phyloP scores from a whole-genome alignment of 768 basidiomycete species.

The Terana coerulea region DNA sequence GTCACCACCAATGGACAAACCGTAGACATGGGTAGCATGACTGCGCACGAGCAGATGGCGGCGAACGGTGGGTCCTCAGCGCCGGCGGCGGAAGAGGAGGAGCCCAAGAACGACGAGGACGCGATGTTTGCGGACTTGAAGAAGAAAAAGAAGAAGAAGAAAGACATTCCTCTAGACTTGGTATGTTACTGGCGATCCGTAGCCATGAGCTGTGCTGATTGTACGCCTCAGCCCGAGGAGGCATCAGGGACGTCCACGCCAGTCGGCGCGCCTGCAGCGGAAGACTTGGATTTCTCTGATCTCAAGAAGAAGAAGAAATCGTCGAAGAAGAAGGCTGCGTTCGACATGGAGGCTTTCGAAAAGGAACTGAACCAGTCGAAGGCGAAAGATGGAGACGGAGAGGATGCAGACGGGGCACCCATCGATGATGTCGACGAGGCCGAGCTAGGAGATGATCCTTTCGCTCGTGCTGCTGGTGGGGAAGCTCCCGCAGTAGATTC shows the following conservation, averaged over 20 bases:
- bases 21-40: conserved; percentile 74
- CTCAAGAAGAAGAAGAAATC: conserved; percentile 98
- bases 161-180: conserved; percentile 81
- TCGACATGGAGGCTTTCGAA: conserved; percentile 92
- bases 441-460: conserved; percentile 88
- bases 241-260: conserved; percentile 67
- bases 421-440: conserved; percentile 71
- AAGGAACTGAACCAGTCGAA: conserved; percentile 80
- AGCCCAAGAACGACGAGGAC: conserved; percentile 67
- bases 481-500: conserved; percentile 51
- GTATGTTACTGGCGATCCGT: conserved; percentile 47
- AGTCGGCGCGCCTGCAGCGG: conserved; percentile 35
- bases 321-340: conserved; percentile 81
- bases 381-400: conserved; percentile 50
- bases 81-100: conserved; percentile 34
- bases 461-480: conserved; percentile 40
- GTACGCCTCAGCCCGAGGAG: conserved; percentile 47
- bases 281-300: conserved; percentile 92
- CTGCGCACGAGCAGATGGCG: conserved; percentile 74
- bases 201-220: not conserved
- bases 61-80: too few relatives aligned
- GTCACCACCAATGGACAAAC: conserved; percentile 67
- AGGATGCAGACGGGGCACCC: conserved; percentile 59
- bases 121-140: conserved; percentile 75
- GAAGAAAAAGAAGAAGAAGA: conserved; percentile 89